These are phyloP conservation scores for Scalesia atractyloides DNA, from an alignment of 129 eudicot species.

Conservation along the genomic window DNA sequence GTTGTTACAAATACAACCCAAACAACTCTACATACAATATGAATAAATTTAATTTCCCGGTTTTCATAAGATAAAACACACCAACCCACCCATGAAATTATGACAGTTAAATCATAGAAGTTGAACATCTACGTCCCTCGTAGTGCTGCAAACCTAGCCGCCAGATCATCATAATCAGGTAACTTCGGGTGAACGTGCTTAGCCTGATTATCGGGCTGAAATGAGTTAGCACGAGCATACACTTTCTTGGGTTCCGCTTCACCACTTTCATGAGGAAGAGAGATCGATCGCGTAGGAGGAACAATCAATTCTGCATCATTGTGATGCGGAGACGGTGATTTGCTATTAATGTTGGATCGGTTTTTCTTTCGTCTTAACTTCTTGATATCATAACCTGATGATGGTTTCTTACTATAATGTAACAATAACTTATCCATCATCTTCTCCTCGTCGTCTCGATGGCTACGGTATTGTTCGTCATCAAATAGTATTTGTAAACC, in stretches of 20 bases:
- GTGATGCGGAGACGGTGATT: slow-evolving; percentile 36
- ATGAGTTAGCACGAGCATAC: slow-evolving; percentile 75
- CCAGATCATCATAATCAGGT: slow-evolving; percentile 95
- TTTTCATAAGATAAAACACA: neutral
- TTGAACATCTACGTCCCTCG: slow-evolving; percentile 42
- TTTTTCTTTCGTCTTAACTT: slow-evolving; percentile 50
- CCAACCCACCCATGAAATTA: slow-evolving; percentile 9
- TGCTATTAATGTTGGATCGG: slow-evolving; percentile 36
- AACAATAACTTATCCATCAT: slow-evolving; percentile 79
- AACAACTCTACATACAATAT: slow-evolving; percentile 20
- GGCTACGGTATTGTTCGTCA: slow-evolving; percentile 49
- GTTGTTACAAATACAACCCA: slow-evolving; percentile 22
- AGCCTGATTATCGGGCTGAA: slow-evolving; percentile 79
- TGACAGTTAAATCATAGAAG: slow-evolving; percentile 1
- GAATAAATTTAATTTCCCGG: slow-evolving; percentile 8
- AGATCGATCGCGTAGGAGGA: slow-evolving; percentile 60
- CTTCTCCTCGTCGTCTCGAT: slow-evolving; percentile 71
- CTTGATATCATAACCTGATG: slow-evolving; percentile 55
- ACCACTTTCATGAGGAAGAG: slow-evolving; percentile 65
- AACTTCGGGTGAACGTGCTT: slow-evolving; percentile 92
- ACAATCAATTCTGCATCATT: slow-evolving; percentile 40
- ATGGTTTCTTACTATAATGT: slow-evolving; percentile 83
- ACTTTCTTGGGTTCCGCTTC: slow-evolving; percentile 46
- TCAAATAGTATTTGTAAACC: slow-evolving; percentile 77
- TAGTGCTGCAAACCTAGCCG: slow-evolving; percentile 84